These are phyloP conservation scores for Neurospora africana DNA, from an alignment of 495 filamentous ascomycete species.

Conservation along the genomic window DNA sequence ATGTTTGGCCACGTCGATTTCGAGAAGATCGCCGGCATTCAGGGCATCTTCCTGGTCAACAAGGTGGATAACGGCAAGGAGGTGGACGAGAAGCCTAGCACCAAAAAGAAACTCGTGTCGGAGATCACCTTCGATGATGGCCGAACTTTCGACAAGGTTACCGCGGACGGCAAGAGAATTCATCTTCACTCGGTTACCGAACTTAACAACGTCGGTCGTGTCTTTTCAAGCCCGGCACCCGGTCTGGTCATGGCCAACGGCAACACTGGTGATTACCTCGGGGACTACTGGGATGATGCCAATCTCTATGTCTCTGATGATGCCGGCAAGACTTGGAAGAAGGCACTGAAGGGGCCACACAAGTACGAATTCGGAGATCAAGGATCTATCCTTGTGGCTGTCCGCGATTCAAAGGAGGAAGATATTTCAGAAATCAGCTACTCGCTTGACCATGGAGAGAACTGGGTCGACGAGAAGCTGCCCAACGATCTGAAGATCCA, in stretches of 20 bases:
- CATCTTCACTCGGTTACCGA: conserved; percentile 89
- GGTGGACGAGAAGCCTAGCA: conserved; percentile 42
- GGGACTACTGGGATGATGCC: conserved; percentile 50
- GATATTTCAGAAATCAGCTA: conserved; percentile 49
- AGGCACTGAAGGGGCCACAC: conserved; percentile 67
- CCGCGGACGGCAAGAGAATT: conserved; percentile 49
- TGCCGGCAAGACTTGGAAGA: conserved; percentile 74
- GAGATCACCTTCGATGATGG: conserved; percentile 93
- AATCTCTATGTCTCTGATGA: conserved; percentile 84
- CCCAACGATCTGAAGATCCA: conserved; percentile 49
- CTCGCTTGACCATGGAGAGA: conserved; percentile 77
- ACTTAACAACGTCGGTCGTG: conserved; percentile 63
- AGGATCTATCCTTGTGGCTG: conserved; percentile 74
- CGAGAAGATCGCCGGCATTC: conserved; percentile 78
- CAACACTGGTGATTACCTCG: conserved; percentile 67
- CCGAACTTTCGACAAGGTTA: conserved; percentile 52
- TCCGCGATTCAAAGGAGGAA: conserved; percentile 59
- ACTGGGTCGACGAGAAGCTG: conserved; percentile 59
- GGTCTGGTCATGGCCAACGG: conserved; percentile 89
- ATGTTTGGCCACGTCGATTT: conserved; percentile 69
- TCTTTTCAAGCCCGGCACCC: conserved; percentile 89
- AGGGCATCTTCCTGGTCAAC: conserved; percentile 87
- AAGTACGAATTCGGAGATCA: conserved; percentile 93
- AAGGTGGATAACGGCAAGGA: conserved; percentile 77
- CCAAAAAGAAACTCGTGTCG: conserved; percentile 56